These are phyloP conservation scores for Paxillus ammoniavirescens DNA, from an alignment of 768 basidiomycete species.

Conservation along the genomic window DNA sequence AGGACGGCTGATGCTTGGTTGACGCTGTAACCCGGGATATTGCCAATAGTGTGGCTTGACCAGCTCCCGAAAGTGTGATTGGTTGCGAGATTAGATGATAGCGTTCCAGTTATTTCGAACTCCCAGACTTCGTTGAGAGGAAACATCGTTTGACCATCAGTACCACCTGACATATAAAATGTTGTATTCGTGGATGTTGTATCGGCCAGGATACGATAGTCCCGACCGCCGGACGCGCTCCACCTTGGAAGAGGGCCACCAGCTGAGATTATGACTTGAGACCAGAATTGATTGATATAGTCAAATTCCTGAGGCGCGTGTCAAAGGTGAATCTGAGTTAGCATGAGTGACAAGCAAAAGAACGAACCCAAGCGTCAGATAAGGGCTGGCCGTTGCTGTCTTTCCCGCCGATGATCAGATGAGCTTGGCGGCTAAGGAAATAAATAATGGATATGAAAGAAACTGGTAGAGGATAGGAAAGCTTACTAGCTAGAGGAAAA, in stretches of 20 bases:
- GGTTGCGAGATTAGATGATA: slow-evolving; percentile 63
- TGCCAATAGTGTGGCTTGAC: slow-evolving; percentile 45
- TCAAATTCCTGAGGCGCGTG: slow-evolving; percentile 62
- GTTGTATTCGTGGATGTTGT: slow-evolving; percentile 55
- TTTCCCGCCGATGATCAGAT: slow-evolving; percentile 73
- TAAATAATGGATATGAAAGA: slow-evolving; percentile 14
- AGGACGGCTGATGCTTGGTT: slow-evolving; percentile 62
- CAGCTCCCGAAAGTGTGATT: slow-evolving; percentile 54
- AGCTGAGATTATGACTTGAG: slow-evolving; percentile 49
- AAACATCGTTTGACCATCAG: slow-evolving; percentile 41
- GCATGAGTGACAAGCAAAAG: not conserved
- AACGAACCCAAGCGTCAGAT: slow-evolving; percentile 71
- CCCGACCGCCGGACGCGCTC: slow-evolving; percentile 75
- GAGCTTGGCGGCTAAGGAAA: slow-evolving; percentile 60
- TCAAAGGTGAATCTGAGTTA: slow-evolving; percentile 6
- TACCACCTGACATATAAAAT: slow-evolving; percentile 74
- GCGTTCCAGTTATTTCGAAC: slow-evolving; percentile 63
- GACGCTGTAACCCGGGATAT: slow-evolving; percentile 31
- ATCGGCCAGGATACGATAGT: slow-evolving; percentile 42
- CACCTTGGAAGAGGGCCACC: slow-evolving; percentile 62
- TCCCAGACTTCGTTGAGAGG: slow-evolving; percentile 71
- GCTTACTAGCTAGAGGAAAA: slow-evolving; percentile 82
- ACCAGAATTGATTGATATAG: slow-evolving; percentile 77
- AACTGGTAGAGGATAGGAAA: slow-evolving; percentile 6
- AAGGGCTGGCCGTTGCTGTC: slow-evolving; percentile 51